Conservation (phyloP, 1,284 basidiomycete genomes). For the Ustilago sp. region DNA sequence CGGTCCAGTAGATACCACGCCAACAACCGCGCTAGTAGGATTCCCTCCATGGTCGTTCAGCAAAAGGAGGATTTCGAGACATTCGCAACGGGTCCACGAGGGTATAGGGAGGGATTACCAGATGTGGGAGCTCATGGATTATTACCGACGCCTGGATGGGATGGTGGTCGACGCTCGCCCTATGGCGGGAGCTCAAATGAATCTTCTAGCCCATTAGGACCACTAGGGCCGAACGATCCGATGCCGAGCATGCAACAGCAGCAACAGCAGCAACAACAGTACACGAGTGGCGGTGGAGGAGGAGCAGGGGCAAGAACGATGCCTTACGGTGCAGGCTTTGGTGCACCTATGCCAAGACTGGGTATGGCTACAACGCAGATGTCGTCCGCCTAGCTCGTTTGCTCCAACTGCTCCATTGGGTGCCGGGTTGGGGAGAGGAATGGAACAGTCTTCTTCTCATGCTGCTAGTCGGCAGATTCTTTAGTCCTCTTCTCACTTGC, state of each 20-base stretch:
- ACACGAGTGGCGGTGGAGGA: neutral
- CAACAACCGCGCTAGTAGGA: constrained; percentile 15
- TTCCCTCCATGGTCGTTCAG: constrained; percentile 16
- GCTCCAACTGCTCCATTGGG: constrained; percentile 31
- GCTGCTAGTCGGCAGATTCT: constrained; percentile 28
- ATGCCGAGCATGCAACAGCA: constrained; percentile 28
- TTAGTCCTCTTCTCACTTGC: neutral
- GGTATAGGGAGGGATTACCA: constrained; percentile 26
- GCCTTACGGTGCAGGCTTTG: constrained; percentile 35
- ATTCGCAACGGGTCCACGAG: neutral
- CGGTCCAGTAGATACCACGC: constrained; percentile 28
- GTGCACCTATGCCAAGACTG: constrained; percentile 31
- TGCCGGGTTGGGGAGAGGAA: constrained; percentile 29
- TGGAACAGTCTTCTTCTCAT: constrained; percentile 10
- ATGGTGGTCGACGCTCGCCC: constrained; percentile 20
- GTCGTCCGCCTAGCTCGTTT: constrained; percentile 30
- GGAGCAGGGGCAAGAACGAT: constrained; percentile 26
- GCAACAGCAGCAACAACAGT: constrained; percentile 31
- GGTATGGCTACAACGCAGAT: constrained; percentile 27
- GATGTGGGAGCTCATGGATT: constrained; percentile 3
- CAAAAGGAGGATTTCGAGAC: constrained; percentile 6
- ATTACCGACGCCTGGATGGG: constrained; percentile 16
- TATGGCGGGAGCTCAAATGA: constrained; percentile 28
- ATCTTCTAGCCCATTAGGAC: constrained; percentile 29
- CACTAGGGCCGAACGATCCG: constrained; percentile 36